Conservation (phyloP, 768 basidiomycete species). For the Glaciozyma antarctica region DNA sequence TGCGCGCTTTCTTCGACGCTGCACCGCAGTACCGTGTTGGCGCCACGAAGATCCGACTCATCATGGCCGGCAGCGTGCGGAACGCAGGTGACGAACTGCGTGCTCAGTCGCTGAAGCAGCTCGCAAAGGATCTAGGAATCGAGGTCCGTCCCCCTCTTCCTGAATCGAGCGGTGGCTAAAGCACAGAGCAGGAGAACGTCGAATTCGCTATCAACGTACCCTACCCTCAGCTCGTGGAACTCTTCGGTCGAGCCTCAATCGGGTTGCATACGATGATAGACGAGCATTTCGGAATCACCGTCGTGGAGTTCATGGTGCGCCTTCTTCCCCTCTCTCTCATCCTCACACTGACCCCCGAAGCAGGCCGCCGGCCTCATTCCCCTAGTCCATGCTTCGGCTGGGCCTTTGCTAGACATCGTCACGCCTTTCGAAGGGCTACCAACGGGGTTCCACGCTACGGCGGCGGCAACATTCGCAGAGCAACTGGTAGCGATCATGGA, state of each 20-base stretch:
- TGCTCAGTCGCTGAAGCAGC: slow-evolving; percentile 51
- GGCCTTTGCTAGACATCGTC: slow-evolving; percentile 82
- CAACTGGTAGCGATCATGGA: slow-evolving; percentile 59
- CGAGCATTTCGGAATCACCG: slow-evolving; percentile 96
- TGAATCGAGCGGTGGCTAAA: not conserved
- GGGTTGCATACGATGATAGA: slow-evolving; percentile 95
- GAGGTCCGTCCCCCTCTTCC: slow-evolving; percentile 45
- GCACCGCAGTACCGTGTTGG: slow-evolving; percentile 52
- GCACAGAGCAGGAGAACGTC: slow-evolving; percentile 52
- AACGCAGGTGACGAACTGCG: slow-evolving; percentile 64
- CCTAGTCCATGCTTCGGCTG: slow-evolving; percentile 83
- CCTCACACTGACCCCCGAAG: not conserved
- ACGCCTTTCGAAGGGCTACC: slow-evolving; percentile 59
- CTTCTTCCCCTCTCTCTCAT: not conserved
- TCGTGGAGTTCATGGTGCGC: slow-evolving; percentile 92
- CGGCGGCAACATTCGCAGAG: slow-evolving; percentile 54
- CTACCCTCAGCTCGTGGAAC: slow-evolving; percentile 58
- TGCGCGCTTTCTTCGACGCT: slow-evolving; percentile 50
- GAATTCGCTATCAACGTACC: slow-evolving; percentile 75
- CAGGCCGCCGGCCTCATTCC: slow-evolving; percentile 91
- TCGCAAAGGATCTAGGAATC: slow-evolving; percentile 57
- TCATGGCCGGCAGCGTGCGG: slow-evolving; percentile 77
- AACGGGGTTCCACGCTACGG: slow-evolving; percentile 69
- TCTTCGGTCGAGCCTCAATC: slow-evolving; percentile 66
- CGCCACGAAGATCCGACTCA: slow-evolving; percentile 47